phyloP scores from a whole-genome alignment of 129 eudicot species.

The Silybum marianum region DNA sequence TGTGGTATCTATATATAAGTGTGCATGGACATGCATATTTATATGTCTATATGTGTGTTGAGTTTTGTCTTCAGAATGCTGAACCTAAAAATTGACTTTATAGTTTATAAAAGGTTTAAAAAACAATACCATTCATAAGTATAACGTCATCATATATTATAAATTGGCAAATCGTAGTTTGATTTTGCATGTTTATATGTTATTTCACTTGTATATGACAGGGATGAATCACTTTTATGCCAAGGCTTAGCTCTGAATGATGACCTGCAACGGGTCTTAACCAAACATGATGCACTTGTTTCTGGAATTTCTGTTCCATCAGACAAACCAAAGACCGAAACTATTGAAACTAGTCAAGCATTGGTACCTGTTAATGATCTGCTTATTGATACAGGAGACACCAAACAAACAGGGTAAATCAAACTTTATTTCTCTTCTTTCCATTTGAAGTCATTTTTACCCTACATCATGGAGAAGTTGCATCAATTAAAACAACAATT shows the following conservation, averaged over 20 bases:
- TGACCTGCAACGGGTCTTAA: slow-evolving; percentile 79
- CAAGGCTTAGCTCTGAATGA: slow-evolving; percentile 92
- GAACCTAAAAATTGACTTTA: neutral
- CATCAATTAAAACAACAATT: neutral
- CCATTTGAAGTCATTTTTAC: neutral
- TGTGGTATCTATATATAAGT: neutral
- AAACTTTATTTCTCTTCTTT: slow-evolving; percentile 7
- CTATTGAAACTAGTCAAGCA: slow-evolving; percentile 39
- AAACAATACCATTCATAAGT: neutral
- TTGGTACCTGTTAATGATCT: slow-evolving; percentile 66
- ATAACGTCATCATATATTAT: neutral
- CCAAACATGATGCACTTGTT: slow-evolving; percentile 72
- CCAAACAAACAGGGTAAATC: slow-evolving; percentile 55
- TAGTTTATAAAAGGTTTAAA: neutral
- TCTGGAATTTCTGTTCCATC: slow-evolving; percentile 38
- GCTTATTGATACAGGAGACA: slow-evolving; percentile 77
- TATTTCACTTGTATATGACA: slow-evolving; percentile 25
- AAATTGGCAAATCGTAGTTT: slow-evolving; percentile 2
- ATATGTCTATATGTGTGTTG: neutral
- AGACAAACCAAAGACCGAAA: slow-evolving; percentile 42
- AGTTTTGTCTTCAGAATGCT: neutral
- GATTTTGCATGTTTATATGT: slow-evolving; percentile 1
- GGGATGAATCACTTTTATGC: slow-evolving; percentile 86
- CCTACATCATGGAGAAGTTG: slow-evolving; percentile 8
- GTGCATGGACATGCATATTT: neutral